Conservation (phyloP, 208 protist genomes). For the Leishmania braziliensis region DNA sequence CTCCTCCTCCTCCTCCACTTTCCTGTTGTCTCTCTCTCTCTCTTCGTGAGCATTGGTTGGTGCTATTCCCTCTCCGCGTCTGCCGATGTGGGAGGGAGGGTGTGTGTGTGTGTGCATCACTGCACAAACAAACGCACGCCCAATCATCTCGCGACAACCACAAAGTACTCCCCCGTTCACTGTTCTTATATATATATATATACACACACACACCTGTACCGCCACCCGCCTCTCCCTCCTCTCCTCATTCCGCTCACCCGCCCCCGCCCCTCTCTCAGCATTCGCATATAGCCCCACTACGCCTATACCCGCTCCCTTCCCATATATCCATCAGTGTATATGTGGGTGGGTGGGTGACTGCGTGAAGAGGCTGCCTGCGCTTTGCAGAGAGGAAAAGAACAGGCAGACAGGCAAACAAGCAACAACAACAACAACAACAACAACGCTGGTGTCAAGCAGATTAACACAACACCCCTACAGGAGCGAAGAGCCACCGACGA, state of each 20-base stretch:
- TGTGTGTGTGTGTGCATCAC: not conserved
- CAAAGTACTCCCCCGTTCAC: not conserved
- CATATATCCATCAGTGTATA: not conserved
- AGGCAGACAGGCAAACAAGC: not conserved
- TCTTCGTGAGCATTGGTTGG: not conserved
- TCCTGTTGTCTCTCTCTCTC: not conserved
- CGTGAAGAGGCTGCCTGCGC: too few species aligned
- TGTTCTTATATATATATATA: too few species aligned
- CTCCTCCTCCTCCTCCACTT: not conserved
- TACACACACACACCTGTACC: too few species aligned
- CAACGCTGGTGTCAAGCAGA: not conserved
- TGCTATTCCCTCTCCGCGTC: not conserved
- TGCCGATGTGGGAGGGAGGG: not conserved
- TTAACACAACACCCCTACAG: too few species aligned
- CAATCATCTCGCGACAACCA: not conserved
- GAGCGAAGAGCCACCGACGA: too few species aligned
- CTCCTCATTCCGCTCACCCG: too few species aligned
- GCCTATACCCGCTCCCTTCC: too few species aligned
- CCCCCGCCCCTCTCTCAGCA: too few species aligned
- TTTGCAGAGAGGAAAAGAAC: not conserved
- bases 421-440: constrained; percentile 26
- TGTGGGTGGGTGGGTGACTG: not conserved
- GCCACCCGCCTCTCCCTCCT: too few species aligned
- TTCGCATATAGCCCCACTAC: too few species aligned
- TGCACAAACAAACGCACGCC: not conserved